phyloP scores from a whole-genome alignment of 2,329 filamentous ascomycete genomes.

The Macrophomina tecta region DNA sequence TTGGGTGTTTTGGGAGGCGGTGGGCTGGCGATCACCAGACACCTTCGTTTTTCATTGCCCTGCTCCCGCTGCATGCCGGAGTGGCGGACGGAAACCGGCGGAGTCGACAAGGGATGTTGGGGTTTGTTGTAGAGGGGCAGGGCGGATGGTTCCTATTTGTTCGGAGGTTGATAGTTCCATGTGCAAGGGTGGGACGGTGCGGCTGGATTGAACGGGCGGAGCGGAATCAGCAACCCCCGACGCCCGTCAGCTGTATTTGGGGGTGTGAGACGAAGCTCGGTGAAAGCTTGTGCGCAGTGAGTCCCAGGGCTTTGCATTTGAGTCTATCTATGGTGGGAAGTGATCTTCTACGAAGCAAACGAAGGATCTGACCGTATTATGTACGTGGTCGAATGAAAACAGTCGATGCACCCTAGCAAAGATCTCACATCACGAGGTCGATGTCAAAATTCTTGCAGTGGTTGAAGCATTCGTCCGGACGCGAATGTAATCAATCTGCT shows the following conservation, averaged over 20 bases:
- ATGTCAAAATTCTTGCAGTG: no score
- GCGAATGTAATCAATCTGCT: no score
- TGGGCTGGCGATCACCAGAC: background rate
- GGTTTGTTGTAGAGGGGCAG: background rate
- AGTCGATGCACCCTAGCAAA: background rate
- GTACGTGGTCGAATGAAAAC: background rate
- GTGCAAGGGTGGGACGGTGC: background rate
- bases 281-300: background rate
- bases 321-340: background rate
- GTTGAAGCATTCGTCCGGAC: no score
- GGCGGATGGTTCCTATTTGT: slow-evolving; percentile 7
- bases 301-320: background rate
- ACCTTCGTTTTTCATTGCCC: background rate
- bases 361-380: background rate
- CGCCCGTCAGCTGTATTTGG: background rate
- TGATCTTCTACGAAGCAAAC: background rate
- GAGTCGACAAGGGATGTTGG: background rate
- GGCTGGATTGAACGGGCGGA: background rate
- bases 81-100: background rate
- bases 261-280: background rate
- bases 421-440: no score
- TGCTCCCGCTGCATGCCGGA: background rate
- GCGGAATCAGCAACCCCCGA: background rate
- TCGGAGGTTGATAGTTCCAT: background rate
- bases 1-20: no score